Evolutionary conservation across 257 asterid species (phyloP), one percentile per base, ranked within the genome.

Genomic region (Petunia secreta): DNA sequence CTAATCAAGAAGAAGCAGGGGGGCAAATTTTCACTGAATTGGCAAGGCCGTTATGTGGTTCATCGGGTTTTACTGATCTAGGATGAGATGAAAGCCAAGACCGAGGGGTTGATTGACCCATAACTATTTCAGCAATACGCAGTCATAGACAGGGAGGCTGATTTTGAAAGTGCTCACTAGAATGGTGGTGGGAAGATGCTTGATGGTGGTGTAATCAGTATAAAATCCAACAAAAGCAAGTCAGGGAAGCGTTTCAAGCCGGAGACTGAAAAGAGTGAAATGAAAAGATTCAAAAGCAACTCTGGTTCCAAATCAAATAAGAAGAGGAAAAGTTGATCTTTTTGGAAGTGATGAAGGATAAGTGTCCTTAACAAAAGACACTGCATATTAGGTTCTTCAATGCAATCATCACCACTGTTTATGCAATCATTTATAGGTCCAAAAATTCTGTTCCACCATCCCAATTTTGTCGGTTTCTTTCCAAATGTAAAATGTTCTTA

Each of bases 81-180:
- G 97, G 92, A 85, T 63, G 88, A 86, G 39, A 89, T 87, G 94
- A 90, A 78, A 81, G 86, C 89, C 52, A 87, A 85, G 87, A 75
- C 44, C 39, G 91, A 89, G 0, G 90, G 84, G 8, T 40, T 71
- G 37, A 81, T 90, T 85, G 75, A 95, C 66, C 97, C 91, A 4
- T 94, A 91, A 15, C 88, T 82, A 37, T 92, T 93, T 44, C 95
- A 91, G 83, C 90, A 85, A 76, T 93, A 87, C 40, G 97, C 97
- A 41, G 91, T 95, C 16, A 86, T 80, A 7, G 97, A 92, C 84
- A 85, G 85, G 82, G 97, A 90, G 52, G 92, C 87, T 59, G 96
- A 91, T 69, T 89, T 95, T 59, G 95, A 92, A 84, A 87, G 80
- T 65, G 99, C 98, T 69, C 78, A 93, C 88, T 92, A 88, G 79